Percentiles rank a stretch among this genome's conserved stretches.
phyloP scores from a whole-genome alignment of 495 filamentous ascomycete genomes.

The Talaromyces thailandensis region DNA sequence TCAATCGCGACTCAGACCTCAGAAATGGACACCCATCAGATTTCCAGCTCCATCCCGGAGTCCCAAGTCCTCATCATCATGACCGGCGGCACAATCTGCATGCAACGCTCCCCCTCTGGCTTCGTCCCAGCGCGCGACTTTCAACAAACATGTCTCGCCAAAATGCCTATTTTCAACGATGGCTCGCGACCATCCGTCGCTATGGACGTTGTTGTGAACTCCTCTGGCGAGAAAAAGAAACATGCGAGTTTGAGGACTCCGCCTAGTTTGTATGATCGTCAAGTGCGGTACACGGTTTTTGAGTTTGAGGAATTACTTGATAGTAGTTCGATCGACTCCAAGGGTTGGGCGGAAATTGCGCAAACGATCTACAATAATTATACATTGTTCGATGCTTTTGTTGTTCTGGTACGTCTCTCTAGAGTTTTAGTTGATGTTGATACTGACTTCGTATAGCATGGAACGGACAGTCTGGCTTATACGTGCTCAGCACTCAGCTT shows the following conservation, averaged over 20 bases:
- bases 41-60: conserved; percentile 39
- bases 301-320: conserved; percentile 87
- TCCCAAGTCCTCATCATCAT: conserved; percentile 83
- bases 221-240: conserved; percentile 27
- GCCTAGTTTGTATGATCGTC: conserved; percentile 67
- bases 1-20: background rate
- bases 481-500: conserved; percentile 89
- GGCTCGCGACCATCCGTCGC: conserved; percentile 47
- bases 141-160: conserved; percentile 71
- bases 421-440: background rate
- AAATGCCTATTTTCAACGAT: conserved; percentile 86
- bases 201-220: conserved; percentile 46
- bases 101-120: conserved; percentile 62
- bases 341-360: conserved; percentile 86
- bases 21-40: conserved; percentile 20
- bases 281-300: conserved; percentile 75
- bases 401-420: conserved; percentile 49
- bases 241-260: conserved; percentile 68
- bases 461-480: conserved; percentile 89
- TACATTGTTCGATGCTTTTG: conserved; percentile 85
- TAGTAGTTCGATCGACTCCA: conserved; percentile 82
- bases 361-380: conserved; percentile 65
- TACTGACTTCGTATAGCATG: conserved; percentile 41
- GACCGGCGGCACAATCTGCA: conserved; percentile 95
- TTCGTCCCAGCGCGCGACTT: conserved; percentile 72